phyloP scores from a whole-genome alignment of 805 yeast genomes.

The Ogataea paradorogensis region DNA sequence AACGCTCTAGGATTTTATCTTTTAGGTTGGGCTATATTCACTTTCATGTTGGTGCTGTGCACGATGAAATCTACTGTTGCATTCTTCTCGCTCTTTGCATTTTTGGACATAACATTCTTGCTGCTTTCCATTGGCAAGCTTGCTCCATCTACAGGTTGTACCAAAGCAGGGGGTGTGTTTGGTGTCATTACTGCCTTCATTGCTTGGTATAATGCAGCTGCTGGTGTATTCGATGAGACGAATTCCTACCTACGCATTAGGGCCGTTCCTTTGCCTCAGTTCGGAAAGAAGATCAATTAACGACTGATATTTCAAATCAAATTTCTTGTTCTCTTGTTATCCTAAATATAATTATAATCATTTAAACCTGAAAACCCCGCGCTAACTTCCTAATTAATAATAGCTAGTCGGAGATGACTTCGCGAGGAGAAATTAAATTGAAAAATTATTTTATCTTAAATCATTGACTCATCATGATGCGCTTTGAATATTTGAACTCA shows the following conservation, averaged over 20 bases:
- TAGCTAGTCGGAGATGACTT: neutral
- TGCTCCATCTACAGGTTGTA: constrained; percentile 38
- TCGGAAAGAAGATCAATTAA: constrained; percentile 19
- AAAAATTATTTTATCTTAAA: neutral
- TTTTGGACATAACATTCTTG: constrained; percentile 54
- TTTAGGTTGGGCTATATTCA: constrained; percentile 63
- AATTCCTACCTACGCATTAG: constrained; percentile 53
- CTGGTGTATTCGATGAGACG: constrained; percentile 63
- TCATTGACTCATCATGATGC: constrained; percentile 2
- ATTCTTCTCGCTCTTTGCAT: constrained; percentile 51
- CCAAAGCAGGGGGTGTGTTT: constrained; percentile 60
- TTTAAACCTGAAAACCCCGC: constrained; percentile 2
- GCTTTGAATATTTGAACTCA: neutral
- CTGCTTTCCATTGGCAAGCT: constrained; percentile 50
- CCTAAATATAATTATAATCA: neutral
- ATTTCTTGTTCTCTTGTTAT: too few relatives aligned
- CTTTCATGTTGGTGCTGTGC: constrained; percentile 54
- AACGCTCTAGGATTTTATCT: constrained; percentile 59
- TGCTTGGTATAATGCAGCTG: constrained; percentile 71
- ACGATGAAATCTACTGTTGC: constrained; percentile 56
- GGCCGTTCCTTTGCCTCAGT: constrained; percentile 32
- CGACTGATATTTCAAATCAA: neutral
- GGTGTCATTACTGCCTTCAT: constrained; percentile 60
- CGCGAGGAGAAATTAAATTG: neutral
- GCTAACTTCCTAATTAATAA: constrained; percentile 6